These are phyloP conservation scores for Mycena galericulata DNA, from an alignment of 768 basidiomycete species.

Conservation along the genomic window DNA sequence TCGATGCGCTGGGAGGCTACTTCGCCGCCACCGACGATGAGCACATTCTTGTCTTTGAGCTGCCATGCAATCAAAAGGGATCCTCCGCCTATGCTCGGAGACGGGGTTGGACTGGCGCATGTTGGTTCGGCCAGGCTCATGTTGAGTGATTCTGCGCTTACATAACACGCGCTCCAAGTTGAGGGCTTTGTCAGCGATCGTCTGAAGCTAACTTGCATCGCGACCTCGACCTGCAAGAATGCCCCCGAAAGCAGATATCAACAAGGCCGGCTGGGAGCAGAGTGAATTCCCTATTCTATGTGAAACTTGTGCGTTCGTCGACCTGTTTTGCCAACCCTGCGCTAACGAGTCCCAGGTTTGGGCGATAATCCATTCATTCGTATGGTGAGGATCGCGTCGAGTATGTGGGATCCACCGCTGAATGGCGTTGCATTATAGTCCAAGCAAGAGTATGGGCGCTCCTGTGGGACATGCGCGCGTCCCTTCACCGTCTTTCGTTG, in stretches of 20 bases:
- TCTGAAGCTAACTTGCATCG: not conserved
- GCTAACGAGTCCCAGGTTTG: constrained; percentile 63
- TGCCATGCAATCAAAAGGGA: constrained; percentile 96
- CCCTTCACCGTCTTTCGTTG: constrained; percentile 98
- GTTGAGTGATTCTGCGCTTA: no score
- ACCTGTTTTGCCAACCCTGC: constrained; percentile 2
- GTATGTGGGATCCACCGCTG: not conserved
- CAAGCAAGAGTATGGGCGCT: constrained; percentile 95
- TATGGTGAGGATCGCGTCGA: constrained; percentile 71
- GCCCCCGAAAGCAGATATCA: constrained; percentile 91
- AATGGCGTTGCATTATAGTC: constrained; percentile 62
- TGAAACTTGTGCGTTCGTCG: constrained; percentile 79
- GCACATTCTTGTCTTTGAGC: constrained; percentile 83
- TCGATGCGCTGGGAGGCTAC: constrained; percentile 91
- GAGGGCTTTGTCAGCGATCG: no score
- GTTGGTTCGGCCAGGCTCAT: constrained; percentile 21
- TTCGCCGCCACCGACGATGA: constrained; percentile 94
- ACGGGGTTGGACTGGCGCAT: not conserved
- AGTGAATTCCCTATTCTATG: constrained; percentile 95
- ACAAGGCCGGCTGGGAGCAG: constrained; percentile 95
- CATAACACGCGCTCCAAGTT: no score
- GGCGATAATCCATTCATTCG: constrained; percentile 93
- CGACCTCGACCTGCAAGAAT: constrained; percentile 46
- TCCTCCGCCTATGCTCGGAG: constrained; percentile 59
- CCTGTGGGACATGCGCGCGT: constrained; percentile 97